phyloP scores from a whole-genome alignment of 257 asterid genomes.

The Coffea canephora region DNA sequence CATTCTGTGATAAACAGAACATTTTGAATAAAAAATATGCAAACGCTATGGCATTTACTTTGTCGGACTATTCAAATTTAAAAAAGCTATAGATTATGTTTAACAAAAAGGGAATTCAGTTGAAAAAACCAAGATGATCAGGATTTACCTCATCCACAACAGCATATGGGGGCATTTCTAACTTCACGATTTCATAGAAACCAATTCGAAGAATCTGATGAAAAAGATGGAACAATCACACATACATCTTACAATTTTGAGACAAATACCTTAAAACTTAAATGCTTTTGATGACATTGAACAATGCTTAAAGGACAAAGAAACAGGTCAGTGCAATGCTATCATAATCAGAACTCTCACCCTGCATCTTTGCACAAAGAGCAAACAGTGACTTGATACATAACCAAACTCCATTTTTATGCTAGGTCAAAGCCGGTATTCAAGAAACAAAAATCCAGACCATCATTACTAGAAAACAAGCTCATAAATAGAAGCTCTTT shows the following conservation, averaged over 20 bases:
- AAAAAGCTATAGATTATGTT: background rate
- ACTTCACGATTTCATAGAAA: constrained; percentile 79
- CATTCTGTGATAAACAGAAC: constrained; percentile 53
- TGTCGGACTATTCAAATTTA: background rate
- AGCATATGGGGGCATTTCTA: constrained; percentile 92
- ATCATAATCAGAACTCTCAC: constrained; percentile 1
- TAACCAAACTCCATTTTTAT: background rate
- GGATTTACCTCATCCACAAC: constrained; percentile 83
- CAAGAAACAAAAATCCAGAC: background rate
- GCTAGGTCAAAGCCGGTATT: too few relatives aligned
- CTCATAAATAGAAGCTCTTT: constrained; percentile 5
- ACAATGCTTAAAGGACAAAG: background rate
- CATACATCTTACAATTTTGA: background rate
- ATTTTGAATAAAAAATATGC: constrained; percentile 10
- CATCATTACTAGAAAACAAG: constrained; percentile 13
- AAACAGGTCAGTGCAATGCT: background rate
- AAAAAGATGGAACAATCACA: constrained; percentile 19
- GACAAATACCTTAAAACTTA: background rate
- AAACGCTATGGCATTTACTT: background rate
- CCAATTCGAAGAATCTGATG: constrained; percentile 90
- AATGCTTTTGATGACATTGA: background rate
- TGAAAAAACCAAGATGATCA: background rate
- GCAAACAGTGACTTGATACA: background rate
- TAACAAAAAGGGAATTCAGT: constrained; percentile 8
- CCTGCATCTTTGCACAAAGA: background rate